phyloP scores from a whole-genome alignment of 1,284 basidiomycete species.

The Apiotrichum mycotoxinovorans region DNA sequence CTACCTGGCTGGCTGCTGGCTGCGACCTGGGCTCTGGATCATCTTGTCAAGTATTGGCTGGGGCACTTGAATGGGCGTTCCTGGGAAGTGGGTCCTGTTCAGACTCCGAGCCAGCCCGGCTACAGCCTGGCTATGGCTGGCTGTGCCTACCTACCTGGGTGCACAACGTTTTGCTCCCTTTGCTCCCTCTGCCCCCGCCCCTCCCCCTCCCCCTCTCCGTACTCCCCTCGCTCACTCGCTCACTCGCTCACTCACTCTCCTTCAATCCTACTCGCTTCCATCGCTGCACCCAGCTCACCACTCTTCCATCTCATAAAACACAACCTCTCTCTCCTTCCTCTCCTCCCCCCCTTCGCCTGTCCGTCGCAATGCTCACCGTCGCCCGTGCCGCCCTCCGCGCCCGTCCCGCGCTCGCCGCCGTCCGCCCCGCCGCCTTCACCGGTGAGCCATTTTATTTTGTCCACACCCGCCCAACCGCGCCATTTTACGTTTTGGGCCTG shows the following conservation, averaged over 20 bases:
- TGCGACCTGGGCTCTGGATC: too few species aligned
- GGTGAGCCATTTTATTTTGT: slow-evolving; percentile 25
- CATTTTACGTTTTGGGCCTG: not conserved
- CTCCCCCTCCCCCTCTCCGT: too few species aligned
- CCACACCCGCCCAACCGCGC: not conserved
- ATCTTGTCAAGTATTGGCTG: too few species aligned
- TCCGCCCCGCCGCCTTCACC: slow-evolving; percentile 34
- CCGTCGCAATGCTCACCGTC: slow-evolving; percentile 28
- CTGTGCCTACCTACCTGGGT: too few species aligned
- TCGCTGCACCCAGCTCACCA: not conserved
- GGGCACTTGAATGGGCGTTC: too few species aligned
- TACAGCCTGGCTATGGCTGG: too few species aligned
- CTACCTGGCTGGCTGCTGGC: too few species aligned
- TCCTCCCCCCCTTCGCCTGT: not conserved
- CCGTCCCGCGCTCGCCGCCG: slow-evolving; percentile 27
- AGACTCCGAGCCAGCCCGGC: too few species aligned
- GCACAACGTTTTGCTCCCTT: too few species aligned
- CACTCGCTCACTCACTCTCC: slow-evolving; percentile 15
- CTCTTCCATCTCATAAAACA: not conserved
- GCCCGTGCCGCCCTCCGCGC: slow-evolving; percentile 38
- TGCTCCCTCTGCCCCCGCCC: too few species aligned
- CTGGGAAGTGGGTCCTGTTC: too few species aligned
- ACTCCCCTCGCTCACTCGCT: not conserved
- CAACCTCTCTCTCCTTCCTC: not conserved
- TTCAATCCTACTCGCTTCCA: slow-evolving; percentile 5